Conservation (phyloP, 2,329 filamentous ascomycete genomes). For the Aspergillus intermedius region DNA sequence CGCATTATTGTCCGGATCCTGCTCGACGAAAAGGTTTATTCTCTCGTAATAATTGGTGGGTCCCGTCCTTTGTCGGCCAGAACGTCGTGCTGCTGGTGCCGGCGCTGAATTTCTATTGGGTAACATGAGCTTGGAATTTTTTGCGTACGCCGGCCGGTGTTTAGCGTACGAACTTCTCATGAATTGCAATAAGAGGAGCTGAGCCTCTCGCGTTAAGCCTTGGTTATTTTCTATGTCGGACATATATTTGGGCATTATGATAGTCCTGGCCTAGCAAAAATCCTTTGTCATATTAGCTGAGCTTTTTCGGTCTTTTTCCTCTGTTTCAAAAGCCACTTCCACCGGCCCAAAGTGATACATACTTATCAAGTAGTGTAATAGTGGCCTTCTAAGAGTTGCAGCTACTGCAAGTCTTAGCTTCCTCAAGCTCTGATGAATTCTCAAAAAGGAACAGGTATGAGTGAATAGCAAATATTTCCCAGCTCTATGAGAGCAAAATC, state of each 20-base stretch:
- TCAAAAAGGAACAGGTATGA: neutral
- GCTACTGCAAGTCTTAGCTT: too few species aligned
- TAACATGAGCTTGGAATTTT: neutral
- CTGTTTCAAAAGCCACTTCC: too few species aligned
- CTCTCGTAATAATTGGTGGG: slow-evolving; percentile 28
- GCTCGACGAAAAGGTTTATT: slow-evolving; percentile 7
- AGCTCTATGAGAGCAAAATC: neutral
- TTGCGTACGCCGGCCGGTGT: neutral
- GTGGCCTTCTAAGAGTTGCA: neutral
- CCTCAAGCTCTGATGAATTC: too few species aligned
- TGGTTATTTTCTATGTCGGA: neutral
- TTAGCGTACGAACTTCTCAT: slow-evolving; percentile 9
- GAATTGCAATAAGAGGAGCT: slow-evolving; percentile 22
- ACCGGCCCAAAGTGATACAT: neutral
- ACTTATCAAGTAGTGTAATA: neutral
- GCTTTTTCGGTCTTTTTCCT: too few species aligned
- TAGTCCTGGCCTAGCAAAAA: too few species aligned
- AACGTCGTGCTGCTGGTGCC: slow-evolving; percentile 16
- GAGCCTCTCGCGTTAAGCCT: slow-evolving; percentile 9
- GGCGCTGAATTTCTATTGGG: neutral
- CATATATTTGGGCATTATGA: too few species aligned
- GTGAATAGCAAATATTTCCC: neutral
- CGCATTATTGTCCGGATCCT: slow-evolving; percentile 10
- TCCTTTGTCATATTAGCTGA: too few species aligned
- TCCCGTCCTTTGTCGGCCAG: slow-evolving; percentile 19